A percentile compares a stretch with the other conserved stretches of the same genome.
These are phyloP conservation scores for Glebionis coronaria DNA, from an alignment of 129 eudicot genomes.

Conservation along the genomic window DNA sequence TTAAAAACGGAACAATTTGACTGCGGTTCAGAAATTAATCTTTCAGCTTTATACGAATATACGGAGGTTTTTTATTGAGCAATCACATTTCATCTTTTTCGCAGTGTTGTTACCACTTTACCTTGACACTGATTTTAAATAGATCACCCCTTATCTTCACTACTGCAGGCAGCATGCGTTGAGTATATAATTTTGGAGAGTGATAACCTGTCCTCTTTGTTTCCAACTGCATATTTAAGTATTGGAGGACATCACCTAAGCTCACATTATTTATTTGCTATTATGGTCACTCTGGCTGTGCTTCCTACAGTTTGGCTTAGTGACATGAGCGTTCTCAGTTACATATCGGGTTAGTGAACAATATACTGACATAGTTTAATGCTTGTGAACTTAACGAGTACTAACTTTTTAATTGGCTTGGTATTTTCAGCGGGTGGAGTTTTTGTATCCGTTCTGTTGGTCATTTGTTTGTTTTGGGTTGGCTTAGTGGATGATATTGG, in stretches of 20 bases:
- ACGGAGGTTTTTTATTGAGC: too few species aligned
- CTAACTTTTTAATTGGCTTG: background rate
- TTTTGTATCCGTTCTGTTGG: slow-evolving; percentile 67
- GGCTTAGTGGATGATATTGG: slow-evolving; percentile 77
- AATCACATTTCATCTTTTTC: background rate
- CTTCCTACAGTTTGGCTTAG: slow-evolving; percentile 90
- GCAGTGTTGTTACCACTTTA: background rate
- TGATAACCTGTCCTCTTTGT: slow-evolving; percentile 76
- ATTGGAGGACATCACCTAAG: slow-evolving; percentile 43
- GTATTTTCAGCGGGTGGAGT: slow-evolving; percentile 89
- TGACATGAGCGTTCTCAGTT: slow-evolving; percentile 84
- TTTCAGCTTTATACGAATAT: too few species aligned
- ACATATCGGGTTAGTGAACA: slow-evolving; percentile 62
- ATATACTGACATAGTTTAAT: background rate
- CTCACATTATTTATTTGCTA: slow-evolving; percentile 62
- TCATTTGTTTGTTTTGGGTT: slow-evolving; percentile 68
- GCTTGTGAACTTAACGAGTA: background rate
- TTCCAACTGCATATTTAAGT: slow-evolving; percentile 68
- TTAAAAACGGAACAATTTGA: too few species aligned
- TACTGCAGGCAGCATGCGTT: slow-evolving; percentile 77
- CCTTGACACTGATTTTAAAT: slow-evolving; percentile 2
- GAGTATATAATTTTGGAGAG: slow-evolving; percentile 89
- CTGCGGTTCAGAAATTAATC: too few species aligned
- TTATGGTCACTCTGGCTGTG: slow-evolving; percentile 51
- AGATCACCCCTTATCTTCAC: slow-evolving; percentile 1